Percentiles rank a stretch among this genome's conserved stretches.
Conservation (phyloP, 1,284 basidiomycete species). For the Apiotrichum brassicae region DNA sequence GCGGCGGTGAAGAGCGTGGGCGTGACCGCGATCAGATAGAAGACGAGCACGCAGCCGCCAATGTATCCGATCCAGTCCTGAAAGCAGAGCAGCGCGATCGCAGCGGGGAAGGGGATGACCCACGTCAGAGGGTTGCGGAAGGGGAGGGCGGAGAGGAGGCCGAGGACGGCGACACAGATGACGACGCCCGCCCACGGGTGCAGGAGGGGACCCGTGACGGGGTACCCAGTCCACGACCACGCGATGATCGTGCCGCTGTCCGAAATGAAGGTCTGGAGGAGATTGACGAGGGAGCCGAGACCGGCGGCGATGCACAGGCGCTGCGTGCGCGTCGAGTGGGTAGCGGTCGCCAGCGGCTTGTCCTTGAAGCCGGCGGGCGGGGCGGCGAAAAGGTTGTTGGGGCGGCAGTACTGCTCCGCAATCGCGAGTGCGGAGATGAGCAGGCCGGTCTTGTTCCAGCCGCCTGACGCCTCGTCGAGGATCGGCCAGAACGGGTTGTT, state of each 20-base stretch:
- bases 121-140: conserved; percentile 2
- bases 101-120: conserved; percentile 14
- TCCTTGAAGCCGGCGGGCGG: conserved; percentile 16
- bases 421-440: conserved; percentile 38
- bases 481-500: conserved; percentile 87
- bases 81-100: conserved; percentile 57
- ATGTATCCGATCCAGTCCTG: conserved; percentile 68
- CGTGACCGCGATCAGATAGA: conserved; percentile 62
- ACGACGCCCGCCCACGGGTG: conserved; percentile 67
- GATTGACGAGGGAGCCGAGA: conserved; percentile 67
- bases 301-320: conserved; percentile 48
- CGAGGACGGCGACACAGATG: conserved; percentile 59
- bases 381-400: conserved; percentile 31
- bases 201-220: conserved; percentile 66
- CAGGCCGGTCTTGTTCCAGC: conserved; percentile 66
- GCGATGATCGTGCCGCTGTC: conserved; percentile 79
- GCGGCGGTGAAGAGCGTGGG: conserved; percentile 55
- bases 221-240: conserved; percentile 89
- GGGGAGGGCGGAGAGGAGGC: conserved; percentile 51
- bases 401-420: conserved; percentile 36
- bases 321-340: conserved; percentile 12
- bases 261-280: conserved; percentile 68
- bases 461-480: conserved; percentile 60
- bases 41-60: conserved; percentile 61
- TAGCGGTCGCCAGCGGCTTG: conserved; percentile 10